These are phyloP conservation scores for Artemisia annua DNA, from an alignment of 129 eudicot species.

Conservation along the genomic window DNA sequence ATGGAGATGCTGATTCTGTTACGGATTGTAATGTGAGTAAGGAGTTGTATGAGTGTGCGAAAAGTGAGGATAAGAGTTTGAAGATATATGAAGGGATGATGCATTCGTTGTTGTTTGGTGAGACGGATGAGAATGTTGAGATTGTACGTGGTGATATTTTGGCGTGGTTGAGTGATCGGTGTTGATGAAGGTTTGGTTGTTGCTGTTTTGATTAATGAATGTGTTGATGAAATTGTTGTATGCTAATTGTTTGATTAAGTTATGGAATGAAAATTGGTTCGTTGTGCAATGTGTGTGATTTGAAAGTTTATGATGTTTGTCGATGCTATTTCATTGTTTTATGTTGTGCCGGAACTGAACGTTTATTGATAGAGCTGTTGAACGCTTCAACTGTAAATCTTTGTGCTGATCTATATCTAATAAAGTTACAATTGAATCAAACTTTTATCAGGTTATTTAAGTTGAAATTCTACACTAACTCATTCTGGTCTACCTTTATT, in stretches of 20 bases:
- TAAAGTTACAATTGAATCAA: too few species aligned
- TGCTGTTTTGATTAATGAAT: neutral
- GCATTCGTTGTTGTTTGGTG: constrained; percentile 95
- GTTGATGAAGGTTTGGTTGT: constrained; percentile 29
- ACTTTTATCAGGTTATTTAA: neutral
- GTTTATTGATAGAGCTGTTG: neutral
- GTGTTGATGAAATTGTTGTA: constrained; percentile 8
- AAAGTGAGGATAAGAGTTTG: constrained; percentile 66
- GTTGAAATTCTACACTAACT: neutral
- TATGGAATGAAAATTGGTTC: constrained; percentile 9
- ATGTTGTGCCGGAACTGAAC: too few species aligned
- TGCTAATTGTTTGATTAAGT: constrained; percentile 15
- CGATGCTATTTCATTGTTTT: neutral
- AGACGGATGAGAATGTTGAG: constrained; percentile 85
- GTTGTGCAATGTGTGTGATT: constrained; percentile 23
- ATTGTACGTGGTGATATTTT: constrained; percentile 65
- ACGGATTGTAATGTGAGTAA: constrained; percentile 83
- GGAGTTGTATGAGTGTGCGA: constrained; percentile 65
- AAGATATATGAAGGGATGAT: constrained; percentile 81
- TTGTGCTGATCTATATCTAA: neutral
- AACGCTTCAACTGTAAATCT: neutral
- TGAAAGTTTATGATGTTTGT: constrained; percentile 8
- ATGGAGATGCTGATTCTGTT: constrained; percentile 80
- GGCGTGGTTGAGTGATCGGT: constrained; percentile 41
- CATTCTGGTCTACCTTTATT: too few species aligned